Conservation (phyloP, 1,139 yeast species). For the Protomyces lactucae-debilis region DNA sequence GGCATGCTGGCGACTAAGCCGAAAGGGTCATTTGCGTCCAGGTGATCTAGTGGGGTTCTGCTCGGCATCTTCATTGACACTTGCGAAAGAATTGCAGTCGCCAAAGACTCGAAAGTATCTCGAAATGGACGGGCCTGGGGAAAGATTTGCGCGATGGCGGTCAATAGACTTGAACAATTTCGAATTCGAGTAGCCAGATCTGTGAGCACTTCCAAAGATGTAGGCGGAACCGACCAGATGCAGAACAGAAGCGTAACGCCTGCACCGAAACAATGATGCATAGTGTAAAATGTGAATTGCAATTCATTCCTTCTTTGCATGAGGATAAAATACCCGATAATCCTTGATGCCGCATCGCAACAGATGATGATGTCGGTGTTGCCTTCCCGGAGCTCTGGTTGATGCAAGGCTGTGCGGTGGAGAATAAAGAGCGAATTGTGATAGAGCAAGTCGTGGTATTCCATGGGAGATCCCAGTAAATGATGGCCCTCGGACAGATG, state of each 20-base stretch:
- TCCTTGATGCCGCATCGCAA: not conserved
- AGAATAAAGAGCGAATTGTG: not conserved
- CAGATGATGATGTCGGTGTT: not conserved
- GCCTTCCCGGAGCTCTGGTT: not conserved
- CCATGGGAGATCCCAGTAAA: not conserved
- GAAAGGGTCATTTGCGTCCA: not conserved
- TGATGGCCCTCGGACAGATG: not conserved
- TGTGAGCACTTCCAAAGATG: not conserved
- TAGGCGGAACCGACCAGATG: not conserved
- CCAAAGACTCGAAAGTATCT: not conserved
- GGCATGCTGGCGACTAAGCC: not conserved
- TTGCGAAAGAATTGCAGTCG: not conserved
- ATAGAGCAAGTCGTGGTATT: not conserved
- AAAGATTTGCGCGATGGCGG: not conserved
- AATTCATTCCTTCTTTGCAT: not conserved
- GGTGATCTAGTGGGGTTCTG: not conserved
- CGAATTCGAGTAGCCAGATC: not conserved
- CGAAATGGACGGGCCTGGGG: not conserved
- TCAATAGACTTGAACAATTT: not conserved
- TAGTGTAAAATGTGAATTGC: not conserved
- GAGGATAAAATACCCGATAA: not conserved
- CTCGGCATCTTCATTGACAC: not conserved
- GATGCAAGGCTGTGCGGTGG: not conserved
- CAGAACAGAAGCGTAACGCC: slow-evolving; percentile 2
- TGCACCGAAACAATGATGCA: slow-evolving; percentile 1